Conservation (phyloP, 805 yeast species). For the Sugiyamaella qingdaonensis region DNA sequence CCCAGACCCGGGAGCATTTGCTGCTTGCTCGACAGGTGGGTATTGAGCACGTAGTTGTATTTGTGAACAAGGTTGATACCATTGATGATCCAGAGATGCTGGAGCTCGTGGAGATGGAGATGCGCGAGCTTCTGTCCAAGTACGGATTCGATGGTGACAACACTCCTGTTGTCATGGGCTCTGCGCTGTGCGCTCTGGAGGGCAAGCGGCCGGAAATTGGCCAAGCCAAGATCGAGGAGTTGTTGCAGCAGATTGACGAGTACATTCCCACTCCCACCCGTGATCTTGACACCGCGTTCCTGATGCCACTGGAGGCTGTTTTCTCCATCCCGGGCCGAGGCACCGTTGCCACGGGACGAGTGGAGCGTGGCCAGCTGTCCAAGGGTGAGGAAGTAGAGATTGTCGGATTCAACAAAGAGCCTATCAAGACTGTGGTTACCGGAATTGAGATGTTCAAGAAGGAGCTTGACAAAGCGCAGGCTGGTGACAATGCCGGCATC, state of each 20-base stretch:
- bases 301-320: conserved; percentile 96
- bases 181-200: conserved; percentile 95
- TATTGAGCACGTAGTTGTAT: conserved; percentile 95
- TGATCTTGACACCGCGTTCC: conserved; percentile 92
- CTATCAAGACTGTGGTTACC: conserved; percentile 90
- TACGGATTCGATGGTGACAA: conserved; percentile 98
- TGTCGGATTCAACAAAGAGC: conserved; percentile 84
- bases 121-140: conserved; percentile 88
- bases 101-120: conserved; percentile 99
- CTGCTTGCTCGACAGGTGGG: conserved; percentile 99
- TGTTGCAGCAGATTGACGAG: conserved; percentile 89
- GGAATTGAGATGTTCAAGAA: conserved; percentile 99
- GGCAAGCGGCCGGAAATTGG: conserved; percentile 88
- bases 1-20: conserved; percentile 98
- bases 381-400: conserved; percentile 98
- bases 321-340: conserved; percentile 99
- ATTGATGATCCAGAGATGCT: conserved; percentile 98
- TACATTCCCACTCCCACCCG: conserved; percentile 95
- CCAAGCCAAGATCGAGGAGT: conserved; percentile 70
- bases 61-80: conserved; percentile 96
- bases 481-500: conserved; percentile 99
- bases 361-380: conserved; percentile 95
- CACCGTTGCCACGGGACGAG: conserved; percentile 98
- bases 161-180: conserved; percentile 97
- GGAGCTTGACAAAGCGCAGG: conserved; percentile 95